Percentiles rank a stretch among this genome's conserved stretches.
Evolutionary conservation across 352 stramenopile genomes (phyloP).

Genomic region (Globisporangium middletonii): DNA sequence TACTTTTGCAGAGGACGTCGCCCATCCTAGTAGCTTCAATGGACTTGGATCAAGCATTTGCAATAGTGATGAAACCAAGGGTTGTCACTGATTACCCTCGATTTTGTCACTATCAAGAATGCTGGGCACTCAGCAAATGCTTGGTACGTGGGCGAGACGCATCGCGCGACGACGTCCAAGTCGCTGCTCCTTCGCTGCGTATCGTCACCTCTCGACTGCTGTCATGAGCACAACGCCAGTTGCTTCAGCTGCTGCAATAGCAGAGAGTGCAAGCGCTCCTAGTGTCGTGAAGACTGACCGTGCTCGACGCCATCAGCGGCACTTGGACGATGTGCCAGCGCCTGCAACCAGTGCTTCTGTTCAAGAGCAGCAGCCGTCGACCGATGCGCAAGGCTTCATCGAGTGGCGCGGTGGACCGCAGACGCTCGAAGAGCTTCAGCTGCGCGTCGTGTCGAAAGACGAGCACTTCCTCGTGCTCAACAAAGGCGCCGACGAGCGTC

Average conservation of each 20-base stretch:
- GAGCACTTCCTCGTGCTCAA: conserved; percentile 71
- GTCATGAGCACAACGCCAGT: too few species aligned
- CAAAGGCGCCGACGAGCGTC: conserved; percentile 74
- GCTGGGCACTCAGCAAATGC: too few species aligned
- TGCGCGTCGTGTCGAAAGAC: conserved; percentile 44
- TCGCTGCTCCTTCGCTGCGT: too few species aligned
- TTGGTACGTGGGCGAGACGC: too few species aligned
- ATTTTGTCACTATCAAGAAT: too few species aligned
- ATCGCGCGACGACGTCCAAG: too few species aligned
- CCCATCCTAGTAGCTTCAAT: too few species aligned
- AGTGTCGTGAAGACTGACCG: conserved; percentile 1
- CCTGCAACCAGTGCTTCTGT: background rate
- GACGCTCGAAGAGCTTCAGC: conserved; percentile 41
- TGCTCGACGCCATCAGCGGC: conserved; percentile 39
- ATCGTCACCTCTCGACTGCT: too few species aligned
- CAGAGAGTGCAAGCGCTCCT: background rate
- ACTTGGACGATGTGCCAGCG: conserved; percentile 24
- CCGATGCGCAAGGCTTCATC: conserved; percentile 2
- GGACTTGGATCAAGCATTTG: too few species aligned
- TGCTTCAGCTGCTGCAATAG: background rate
- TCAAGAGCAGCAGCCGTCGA: background rate
- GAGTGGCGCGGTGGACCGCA: conserved; percentile 46
- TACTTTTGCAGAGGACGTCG: too few species aligned
- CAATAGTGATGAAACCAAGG: too few species aligned
- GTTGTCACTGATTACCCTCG: too few species aligned